Base-by-base conservation (phyloP, 2,329 filamentous ascomycete genomes). In the Aureobasidium lini region DNA sequence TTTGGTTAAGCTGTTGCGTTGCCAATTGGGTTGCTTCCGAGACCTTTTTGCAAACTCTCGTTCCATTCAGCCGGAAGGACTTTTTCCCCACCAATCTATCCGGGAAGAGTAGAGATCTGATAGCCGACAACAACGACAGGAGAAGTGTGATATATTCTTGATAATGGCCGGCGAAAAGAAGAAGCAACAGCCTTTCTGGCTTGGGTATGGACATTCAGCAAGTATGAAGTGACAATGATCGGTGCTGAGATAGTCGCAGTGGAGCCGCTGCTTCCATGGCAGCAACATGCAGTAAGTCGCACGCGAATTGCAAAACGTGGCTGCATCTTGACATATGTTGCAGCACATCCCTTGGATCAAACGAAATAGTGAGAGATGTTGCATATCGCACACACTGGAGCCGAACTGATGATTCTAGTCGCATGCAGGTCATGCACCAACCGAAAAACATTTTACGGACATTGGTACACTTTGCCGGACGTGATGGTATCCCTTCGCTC, bases 111-210 rank as follows among this genome's bases (percentile, higher is more conserved):
- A 42, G 50, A 16, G 37, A 42, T 39, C 28, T 40, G 36, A 53
- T 53, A 43, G 37, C 50, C 50, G 50, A 34, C 50, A 16, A 34
- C 28, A 42, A 31, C 18, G 15, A 11, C 37, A 42, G 23, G 11
- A n/a, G 15, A n/a, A 18, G 32, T 52, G 34, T 52, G 18, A n/a
- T 40, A 44, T 37, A 34, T 42, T 13, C 28, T 42, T 15, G 31
- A 46, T 44, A 31, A 57, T 57, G 54, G 42, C 54, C 18, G 54
- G 54, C 28, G 43, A 57, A 23, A 57, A 48, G 43, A 57, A 57
- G 54, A 57, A 57, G 54, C 54, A 57, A 48, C 54, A 57, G 54
- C 54, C 54, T 37, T 57, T 57, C 18, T 57, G 54, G 54, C 54
- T 57, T 32, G 54, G 53, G 53, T 57, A 47, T 5, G 53, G 0